Percentiles rank a stretch among this genome's conserved stretches.
phyloP scores from a whole-genome alignment of 352 stramenopile species.

The Blastocystis sp. region DNA sequence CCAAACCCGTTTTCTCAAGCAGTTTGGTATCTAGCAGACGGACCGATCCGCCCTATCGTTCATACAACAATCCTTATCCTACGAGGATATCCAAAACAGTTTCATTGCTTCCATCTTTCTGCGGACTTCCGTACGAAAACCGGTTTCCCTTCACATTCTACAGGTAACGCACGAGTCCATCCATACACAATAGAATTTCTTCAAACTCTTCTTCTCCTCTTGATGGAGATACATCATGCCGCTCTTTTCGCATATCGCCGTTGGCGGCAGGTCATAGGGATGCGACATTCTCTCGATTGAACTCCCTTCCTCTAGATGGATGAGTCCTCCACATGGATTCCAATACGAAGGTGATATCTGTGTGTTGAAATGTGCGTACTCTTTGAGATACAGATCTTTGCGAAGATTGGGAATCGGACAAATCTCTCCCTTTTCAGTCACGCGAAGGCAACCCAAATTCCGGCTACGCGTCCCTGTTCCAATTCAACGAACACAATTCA shows the following conservation, averaged over 20 bases:
- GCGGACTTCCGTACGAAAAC: background rate
- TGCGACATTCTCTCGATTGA: background rate
- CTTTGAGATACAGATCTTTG: too few species aligned
- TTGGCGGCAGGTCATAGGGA: background rate
- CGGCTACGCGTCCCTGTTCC: too few species aligned
- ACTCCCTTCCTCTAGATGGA: too few species aligned
- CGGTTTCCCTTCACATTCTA: background rate
- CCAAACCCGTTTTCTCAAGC: slow-evolving; percentile 20
- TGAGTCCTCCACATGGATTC: too few species aligned
- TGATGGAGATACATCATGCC: slow-evolving; percentile 43
- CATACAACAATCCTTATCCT: background rate
- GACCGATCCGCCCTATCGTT: slow-evolving; percentile 24
- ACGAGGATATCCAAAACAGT: background rate
- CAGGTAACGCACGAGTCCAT: background rate
- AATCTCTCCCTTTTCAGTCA: too few species aligned
- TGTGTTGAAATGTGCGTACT: too few species aligned
- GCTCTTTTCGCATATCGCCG: slow-evolving; percentile 32
- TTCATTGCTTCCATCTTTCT: background rate
- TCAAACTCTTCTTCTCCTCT: slow-evolving; percentile 29
- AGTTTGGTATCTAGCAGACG: background rate
- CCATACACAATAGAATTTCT: slow-evolving; percentile 40
- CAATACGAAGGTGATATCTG: too few species aligned
- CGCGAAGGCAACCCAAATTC: too few species aligned
- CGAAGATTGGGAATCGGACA: too few species aligned
- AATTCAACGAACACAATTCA: too few species aligned